Evolutionary conservation across 1,284 basidiomycete genomes (phyloP).

Genomic region (Hemileia vastatrix): DNA sequence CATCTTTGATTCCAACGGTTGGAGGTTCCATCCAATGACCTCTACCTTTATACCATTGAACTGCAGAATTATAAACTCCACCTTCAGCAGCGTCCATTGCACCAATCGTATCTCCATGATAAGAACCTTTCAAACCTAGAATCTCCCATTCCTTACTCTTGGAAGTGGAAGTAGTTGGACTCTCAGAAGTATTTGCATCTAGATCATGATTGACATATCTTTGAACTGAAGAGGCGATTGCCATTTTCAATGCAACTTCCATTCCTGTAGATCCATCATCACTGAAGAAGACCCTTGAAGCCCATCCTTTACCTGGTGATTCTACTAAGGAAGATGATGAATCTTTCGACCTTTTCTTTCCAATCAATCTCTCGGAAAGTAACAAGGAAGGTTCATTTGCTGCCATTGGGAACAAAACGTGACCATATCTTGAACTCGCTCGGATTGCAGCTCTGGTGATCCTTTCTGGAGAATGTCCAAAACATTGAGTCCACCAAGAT

Average conservation of each 20-base stretch:
- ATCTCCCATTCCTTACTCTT: conserved; percentile 53
- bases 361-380: conserved; percentile 60
- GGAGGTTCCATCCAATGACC: conserved; percentile 92
- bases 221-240: conserved; percentile 60
- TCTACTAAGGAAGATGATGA: conserved; percentile 39
- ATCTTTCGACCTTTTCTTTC: no score
- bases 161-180: conserved; percentile 11
- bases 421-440: conserved; percentile 86
- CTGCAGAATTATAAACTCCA: conserved; percentile 69
- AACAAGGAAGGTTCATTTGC: conserved; percentile 73
- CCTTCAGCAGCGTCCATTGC: conserved; percentile 88
- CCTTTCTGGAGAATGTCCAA: conserved; percentile 70
- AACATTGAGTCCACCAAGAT: conserved; percentile 95
- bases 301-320: conserved; percentile 66
- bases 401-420: conserved; percentile 89
- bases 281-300: conserved; percentile 77
- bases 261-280: conserved; percentile 93
- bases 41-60: conserved; percentile 89
- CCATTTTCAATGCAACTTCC: conserved; percentile 98
- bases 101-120: conserved; percentile 96
- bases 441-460: conserved; percentile 75
- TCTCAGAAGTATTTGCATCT: conserved; percentile 35
- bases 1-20: conserved; percentile 55
- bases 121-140: conserved; percentile 80
- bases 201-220: conserved; percentile 48